Evolutionary conservation across 1,284 basidiomycete genomes (phyloP).

Genomic region (Trichosporon coremiiforme): DNA sequence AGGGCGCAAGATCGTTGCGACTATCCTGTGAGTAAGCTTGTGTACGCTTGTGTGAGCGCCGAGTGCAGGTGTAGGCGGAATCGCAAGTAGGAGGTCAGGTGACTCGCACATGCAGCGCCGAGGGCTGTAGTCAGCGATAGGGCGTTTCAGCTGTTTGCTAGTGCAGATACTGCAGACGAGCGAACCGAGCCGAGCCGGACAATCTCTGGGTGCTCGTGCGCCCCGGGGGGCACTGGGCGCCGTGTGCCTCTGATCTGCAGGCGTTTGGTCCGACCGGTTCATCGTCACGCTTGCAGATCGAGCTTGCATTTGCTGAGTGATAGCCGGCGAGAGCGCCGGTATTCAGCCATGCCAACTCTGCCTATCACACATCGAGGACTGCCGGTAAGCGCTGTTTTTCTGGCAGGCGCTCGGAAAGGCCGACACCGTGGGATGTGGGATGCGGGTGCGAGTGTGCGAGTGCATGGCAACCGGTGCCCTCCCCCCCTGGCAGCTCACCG

Average conservation of each 20-base stretch:
- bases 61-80: too few relatives aligned
- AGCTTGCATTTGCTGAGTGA: background rate
- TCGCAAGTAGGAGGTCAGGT: too few relatives aligned
- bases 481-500: background rate
- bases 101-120: too few relatives aligned
- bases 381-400: background rate
- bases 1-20: constrained; percentile 52
- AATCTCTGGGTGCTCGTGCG: too few relatives aligned
- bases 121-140: too few relatives aligned
- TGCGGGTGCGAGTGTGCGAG: too few relatives aligned
- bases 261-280: background rate
- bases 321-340: background rate
- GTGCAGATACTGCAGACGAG: background rate
- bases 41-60: too few relatives aligned
- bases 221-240: too few relatives aligned
- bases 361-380: background rate
- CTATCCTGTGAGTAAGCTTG: constrained; percentile 39
- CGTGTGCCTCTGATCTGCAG: background rate
- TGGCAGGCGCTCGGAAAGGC: background rate
- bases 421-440: background rate
- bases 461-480: background rate
- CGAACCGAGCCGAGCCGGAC: background rate
- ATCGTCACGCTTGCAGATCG: background rate
- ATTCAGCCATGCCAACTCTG: background rate
- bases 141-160: background rate